Evolutionary conservation across 208 protist genomes (phyloP).

Genomic region (Balamuthia mandrillaris): DNA sequence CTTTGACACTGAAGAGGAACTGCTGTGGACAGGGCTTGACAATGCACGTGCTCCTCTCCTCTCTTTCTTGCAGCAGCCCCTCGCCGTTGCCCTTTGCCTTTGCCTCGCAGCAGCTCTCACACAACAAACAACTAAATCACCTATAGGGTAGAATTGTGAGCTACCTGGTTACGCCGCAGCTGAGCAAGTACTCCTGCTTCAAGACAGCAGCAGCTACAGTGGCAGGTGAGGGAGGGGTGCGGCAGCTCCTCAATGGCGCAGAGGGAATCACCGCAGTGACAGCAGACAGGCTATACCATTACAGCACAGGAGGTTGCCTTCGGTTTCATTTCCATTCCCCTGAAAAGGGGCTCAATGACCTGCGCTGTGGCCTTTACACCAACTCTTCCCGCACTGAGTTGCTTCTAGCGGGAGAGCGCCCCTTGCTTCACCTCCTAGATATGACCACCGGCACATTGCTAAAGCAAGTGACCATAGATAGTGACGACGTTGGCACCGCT

Average conservation of each 20-base stretch:
- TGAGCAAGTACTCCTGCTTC: background rate
- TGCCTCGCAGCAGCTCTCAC: background rate
- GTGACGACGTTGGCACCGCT: background rate
- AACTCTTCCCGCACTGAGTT: background rate
- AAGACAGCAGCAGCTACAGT: background rate
- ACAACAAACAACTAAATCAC: background rate
- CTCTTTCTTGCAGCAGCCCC: background rate
- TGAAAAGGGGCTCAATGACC: background rate
- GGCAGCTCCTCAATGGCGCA: no score
- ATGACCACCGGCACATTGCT: background rate
- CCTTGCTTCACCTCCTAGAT: background rate
- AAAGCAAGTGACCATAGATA: background rate
- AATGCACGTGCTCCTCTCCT: background rate
- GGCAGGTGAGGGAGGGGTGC: background rate
- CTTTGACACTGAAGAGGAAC: background rate
- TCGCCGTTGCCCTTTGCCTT: background rate
- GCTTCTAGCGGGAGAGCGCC: background rate
- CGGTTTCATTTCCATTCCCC: no score
- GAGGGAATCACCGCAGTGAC: no score
- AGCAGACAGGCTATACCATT: no score
- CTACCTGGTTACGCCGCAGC: no score
- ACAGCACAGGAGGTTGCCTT: no score
- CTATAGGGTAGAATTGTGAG: no score
- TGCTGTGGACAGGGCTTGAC: constrained; percentile 20
- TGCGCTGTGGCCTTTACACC: background rate